Conservation (phyloP, 1,284 basidiomycete genomes). For the Trichosporon sp. region DNA sequence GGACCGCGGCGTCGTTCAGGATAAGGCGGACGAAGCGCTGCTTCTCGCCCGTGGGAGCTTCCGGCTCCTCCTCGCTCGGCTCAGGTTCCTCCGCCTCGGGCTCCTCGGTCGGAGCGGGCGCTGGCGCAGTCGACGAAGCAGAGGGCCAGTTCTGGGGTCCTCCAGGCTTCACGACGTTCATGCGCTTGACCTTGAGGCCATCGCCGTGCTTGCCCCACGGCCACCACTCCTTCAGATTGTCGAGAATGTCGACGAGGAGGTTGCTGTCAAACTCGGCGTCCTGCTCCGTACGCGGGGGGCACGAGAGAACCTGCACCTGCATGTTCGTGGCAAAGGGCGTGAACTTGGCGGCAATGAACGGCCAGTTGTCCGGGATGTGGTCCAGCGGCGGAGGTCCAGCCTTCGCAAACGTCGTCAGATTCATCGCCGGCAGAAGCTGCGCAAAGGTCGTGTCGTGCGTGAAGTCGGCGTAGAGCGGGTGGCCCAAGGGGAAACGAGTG, state of each 20-base stretch:
- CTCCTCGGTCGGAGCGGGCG: background rate
- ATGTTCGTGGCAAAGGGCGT: conserved; percentile 56
- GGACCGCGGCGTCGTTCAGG: conserved; percentile 58
- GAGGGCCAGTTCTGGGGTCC: background rate
- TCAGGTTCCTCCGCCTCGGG: background rate
- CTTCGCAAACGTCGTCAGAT: conserved; percentile 63
- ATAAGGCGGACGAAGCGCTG: conserved; percentile 51
- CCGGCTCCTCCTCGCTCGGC: background rate
- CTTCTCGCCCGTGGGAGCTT: conserved; percentile 30
- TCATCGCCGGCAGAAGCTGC: conserved; percentile 56
- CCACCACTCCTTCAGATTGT: conserved; percentile 10
- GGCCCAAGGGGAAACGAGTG: conserved; percentile 59
- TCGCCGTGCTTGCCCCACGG: conserved; percentile 7
- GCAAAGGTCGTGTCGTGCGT: conserved; percentile 46
- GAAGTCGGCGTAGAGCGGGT: conserved; percentile 52
- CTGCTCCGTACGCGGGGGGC: conserved; percentile 15
- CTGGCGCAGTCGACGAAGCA: background rate
- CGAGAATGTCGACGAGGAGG: background rate
- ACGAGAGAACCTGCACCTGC: conserved; percentile 60
- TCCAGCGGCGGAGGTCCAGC: conserved; percentile 64
- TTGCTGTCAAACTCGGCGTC: background rate
- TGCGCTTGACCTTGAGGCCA: background rate
- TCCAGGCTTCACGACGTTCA: conserved; percentile 1
- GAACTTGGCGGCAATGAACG: conserved; percentile 45
- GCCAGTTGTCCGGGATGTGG: conserved; percentile 59